These are phyloP conservation scores for Xylona heveae DNA, from an alignment of 495 filamentous ascomycete species.

Conservation along the genomic window DNA sequence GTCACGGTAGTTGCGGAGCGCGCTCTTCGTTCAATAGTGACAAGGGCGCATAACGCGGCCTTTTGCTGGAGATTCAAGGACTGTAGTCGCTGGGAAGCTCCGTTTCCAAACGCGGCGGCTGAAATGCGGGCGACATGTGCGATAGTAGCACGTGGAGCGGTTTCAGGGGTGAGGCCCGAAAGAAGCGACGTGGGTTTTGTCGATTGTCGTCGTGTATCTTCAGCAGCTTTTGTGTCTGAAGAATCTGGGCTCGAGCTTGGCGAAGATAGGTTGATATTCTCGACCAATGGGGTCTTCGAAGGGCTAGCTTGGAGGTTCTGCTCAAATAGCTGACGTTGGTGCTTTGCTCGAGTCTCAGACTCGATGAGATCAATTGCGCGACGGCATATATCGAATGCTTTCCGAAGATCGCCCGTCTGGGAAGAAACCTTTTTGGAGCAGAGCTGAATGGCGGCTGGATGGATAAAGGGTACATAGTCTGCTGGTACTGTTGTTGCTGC, in stretches of 20 bases:
- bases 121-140: constrained; percentile 80
- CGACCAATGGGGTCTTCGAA: constrained; percentile 35
- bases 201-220: no score
- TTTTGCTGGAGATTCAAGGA: constrained; percentile 90
- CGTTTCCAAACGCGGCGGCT: constrained; percentile 66
- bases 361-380: constrained; percentile 81
- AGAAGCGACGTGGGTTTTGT: no score
- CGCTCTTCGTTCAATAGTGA: constrained; percentile 46
- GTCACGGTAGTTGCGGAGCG: constrained; percentile 6
- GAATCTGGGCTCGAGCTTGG: constrained; percentile 15
- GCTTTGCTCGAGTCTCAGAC: constrained; percentile 49
- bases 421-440: constrained; percentile 85
- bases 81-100: constrained; percentile 59
- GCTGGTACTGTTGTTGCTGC: constrained; percentile 10
- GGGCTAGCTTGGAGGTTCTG: constrained; percentile 25
- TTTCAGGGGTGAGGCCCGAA: constrained; percentile 36
- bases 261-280: constrained; percentile 49
- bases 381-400: constrained; percentile 86
- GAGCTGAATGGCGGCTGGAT: constrained; percentile 80
- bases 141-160: constrained; percentile 77
- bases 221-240: constrained; percentile 7
- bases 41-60: constrained; percentile 70
- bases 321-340: constrained; percentile 29
- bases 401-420: constrained; percentile 83
- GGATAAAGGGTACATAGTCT: constrained; percentile 65